Evolutionary conservation across 2,329 filamentous ascomycete species (phyloP), one percentile per base, ranked within the genome.

Genomic region (Fusarium papillatum): DNA sequence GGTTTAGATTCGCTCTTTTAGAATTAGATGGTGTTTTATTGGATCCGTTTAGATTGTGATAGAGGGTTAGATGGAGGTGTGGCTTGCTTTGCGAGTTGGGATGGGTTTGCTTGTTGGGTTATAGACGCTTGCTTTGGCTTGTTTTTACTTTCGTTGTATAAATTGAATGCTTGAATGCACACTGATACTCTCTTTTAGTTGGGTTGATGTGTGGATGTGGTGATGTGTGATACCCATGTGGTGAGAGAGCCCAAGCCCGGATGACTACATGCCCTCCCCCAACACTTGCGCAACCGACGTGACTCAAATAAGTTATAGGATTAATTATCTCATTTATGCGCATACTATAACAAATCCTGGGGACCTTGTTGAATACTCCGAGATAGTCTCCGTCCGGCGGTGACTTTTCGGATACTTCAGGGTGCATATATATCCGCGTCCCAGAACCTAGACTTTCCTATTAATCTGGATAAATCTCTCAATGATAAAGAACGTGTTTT

Each of bases 321-420:
- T 2, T 19, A 53, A 55, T 48, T 36, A 4, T 26, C 14, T 60
- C 6, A 59, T 26, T 31, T n/a, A 3, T 63, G 57, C 39, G 22
- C 19, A 24, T 34, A 17, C 16, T 53, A 26, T n/a, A 7, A 29
- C 11, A 19, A 5, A 36, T 36, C 6, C 31, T 4, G 19, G 10
- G 8, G 31, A 55, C 62, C 53, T 31, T 72, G 64, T 55, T 66
- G 41, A 74, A 65, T 7, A 24, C 14, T 63, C 68, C 71, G 68
- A 72, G 29, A 17, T 55, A 70, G 71, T 75, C 41, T 72, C 71
- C 71, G 65, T 66, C 16, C 16, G 7, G 24, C 74, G 74, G 74
- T 64, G 71, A 76, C 74, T 70, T 76, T 76, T 76, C 74, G 74
- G 74, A 70, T 24, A 76, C 74, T 70, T 74, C 26, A 5, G 36